Percentiles rank a stretch among this genome's conserved stretches.
These are phyloP conservation scores for Eucalyptus globulus DNA, from an alignment of 345 rosid species.

Conservation along the genomic window DNA sequence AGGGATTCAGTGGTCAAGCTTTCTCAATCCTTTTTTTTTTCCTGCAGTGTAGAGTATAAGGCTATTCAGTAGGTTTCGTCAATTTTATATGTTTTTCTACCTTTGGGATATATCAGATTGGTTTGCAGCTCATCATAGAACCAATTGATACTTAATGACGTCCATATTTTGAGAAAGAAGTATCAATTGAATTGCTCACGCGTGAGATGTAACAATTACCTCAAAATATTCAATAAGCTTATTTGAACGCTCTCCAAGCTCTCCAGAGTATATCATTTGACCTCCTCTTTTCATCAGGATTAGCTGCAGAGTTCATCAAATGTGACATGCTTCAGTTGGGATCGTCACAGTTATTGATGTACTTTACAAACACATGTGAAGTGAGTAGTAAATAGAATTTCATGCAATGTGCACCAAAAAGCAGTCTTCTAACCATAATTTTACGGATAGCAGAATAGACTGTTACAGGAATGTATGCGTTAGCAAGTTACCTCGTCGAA, in stretches of 20 bases:
- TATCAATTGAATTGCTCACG: neutral
- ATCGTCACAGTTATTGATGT: neutral
- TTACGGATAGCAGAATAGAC: neutral
- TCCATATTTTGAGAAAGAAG: neutral
- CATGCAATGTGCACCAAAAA: neutral
- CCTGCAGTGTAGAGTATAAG: neutral
- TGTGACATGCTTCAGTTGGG: neutral
- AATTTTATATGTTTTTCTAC: neutral
- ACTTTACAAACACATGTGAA: neutral
- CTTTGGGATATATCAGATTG: neutral
- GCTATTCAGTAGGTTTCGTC: neutral
- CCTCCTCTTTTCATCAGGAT: slow-evolving; percentile 61
- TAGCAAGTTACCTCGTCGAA: slow-evolving; percentile 12
- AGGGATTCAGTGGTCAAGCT: neutral
- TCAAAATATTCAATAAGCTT: slow-evolving; percentile 43
- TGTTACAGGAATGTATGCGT: neutral
- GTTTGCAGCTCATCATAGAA: neutral
- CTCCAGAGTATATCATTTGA: slow-evolving; percentile 36
- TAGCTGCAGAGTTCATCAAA: slow-evolving; percentile 11
- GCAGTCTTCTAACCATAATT: no score
- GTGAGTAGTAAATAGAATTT: neutral
- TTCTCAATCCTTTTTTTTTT: neutral
- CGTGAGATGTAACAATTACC: slow-evolving; percentile 2
- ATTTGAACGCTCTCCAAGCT: slow-evolving; percentile 35
- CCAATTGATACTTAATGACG: no score